Conservation (phyloP, 2,329 filamentous ascomycete species). For the Phoma sp. region DNA sequence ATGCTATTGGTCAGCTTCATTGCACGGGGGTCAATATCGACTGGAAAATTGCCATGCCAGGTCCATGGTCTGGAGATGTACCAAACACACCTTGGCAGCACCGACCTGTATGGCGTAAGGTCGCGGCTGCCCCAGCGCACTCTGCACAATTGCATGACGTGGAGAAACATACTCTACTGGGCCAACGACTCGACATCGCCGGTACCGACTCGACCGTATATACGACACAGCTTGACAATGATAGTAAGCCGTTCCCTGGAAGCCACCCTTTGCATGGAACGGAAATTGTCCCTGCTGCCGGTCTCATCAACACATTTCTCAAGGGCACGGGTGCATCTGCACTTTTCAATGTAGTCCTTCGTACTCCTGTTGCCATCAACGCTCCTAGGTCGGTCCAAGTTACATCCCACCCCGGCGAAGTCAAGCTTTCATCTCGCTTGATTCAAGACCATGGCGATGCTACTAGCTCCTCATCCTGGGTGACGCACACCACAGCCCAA, state of each 20-base stretch:
- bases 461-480: constrained; percentile 9
- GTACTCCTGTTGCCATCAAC: constrained; percentile 45
- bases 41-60: constrained; percentile 14
- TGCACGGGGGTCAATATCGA: constrained; percentile 37
- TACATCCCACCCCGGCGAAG: constrained; percentile 14
- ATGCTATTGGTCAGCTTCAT: constrained; percentile 36
- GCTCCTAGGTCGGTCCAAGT: constrained; percentile 45
- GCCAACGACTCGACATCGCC: constrained; percentile 36
- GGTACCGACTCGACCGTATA: constrained; percentile 38
- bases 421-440: constrained; percentile 13
- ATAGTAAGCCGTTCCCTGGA: constrained; percentile 49
- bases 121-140: constrained; percentile 11
- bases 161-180: constrained; percentile 46
- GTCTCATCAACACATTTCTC: constrained; percentile 50
- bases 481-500: constrained; percentile 13
- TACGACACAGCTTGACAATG: constrained; percentile 39
- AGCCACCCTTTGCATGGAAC: constrained; percentile 49
- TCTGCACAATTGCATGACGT: constrained; percentile 30
- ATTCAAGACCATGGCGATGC: constrained; percentile 7
- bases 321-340: constrained; percentile 34
- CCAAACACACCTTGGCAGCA: constrained; percentile 35
- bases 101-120: constrained; percentile 22
- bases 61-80: constrained; percentile 18
- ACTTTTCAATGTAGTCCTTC: constrained; percentile 42
- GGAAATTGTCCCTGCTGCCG: constrained; percentile 52